Evolutionary conservation across 179 eudicot species (phyloP).

Genomic region (Vitellaria paradoxa): DNA sequence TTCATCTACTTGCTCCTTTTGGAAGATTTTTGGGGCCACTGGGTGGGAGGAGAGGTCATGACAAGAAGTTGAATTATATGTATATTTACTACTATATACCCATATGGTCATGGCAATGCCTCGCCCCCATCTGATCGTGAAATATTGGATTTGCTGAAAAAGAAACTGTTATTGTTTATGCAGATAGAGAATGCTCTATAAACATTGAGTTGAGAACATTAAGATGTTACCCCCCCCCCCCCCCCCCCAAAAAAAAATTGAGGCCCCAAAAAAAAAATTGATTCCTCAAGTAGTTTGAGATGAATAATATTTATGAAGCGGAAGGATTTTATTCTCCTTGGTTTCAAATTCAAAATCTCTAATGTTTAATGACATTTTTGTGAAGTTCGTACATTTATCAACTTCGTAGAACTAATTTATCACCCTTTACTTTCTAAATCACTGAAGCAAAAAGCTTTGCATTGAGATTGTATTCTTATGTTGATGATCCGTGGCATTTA

Average conservation of each 20-base stretch:
- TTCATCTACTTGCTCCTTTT: conserved; percentile 34
- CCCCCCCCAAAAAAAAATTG: conserved; percentile 22
- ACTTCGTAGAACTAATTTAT: background rate
- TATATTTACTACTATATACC: conserved; percentile 16
- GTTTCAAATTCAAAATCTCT: background rate
- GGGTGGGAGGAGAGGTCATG: conserved; percentile 24
- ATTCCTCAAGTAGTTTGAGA: conserved; percentile 12
- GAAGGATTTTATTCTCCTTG: conserved; percentile 11
- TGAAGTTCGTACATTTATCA: background rate
- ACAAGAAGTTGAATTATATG: conserved; percentile 25
- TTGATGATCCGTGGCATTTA: background rate
- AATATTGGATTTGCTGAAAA: conserved; percentile 22
- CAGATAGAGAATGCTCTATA: conserved; percentile 11
- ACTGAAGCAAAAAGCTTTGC: background rate
- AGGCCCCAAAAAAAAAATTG: conserved; percentile 22
- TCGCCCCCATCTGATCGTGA: conserved; percentile 27
- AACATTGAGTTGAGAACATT: conserved; percentile 14
- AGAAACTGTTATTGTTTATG: conserved; percentile 24
- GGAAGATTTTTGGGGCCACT: conserved; percentile 39
- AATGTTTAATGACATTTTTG: background rate
- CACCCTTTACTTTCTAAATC: background rate
- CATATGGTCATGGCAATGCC: conserved; percentile 23
- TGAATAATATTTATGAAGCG: conserved; percentile 12
- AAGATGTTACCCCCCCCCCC: conserved; percentile 25
- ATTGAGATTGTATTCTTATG: background rate